Percentiles rank a stretch among this genome's conserved stretches.
phyloP scores from a whole-genome alignment of 208 protist genomes.

The Novymonas esmeraldas region DNA sequence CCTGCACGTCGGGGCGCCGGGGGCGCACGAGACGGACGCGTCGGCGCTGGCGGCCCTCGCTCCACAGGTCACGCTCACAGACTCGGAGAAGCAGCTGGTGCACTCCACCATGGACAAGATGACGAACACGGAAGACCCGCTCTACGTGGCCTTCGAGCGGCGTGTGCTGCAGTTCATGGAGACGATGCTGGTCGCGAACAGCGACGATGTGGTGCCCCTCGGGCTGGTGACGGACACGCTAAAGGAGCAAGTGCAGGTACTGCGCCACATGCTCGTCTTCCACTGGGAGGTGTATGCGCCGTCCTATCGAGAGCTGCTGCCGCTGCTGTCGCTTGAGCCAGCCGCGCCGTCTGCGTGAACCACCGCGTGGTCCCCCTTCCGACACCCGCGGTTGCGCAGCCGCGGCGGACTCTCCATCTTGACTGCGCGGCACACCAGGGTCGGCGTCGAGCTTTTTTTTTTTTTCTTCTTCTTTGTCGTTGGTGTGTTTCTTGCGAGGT shows the following conservation, averaged over 20 bases:
- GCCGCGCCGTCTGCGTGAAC: not conserved
- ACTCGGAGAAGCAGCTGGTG: constrained; percentile 50
- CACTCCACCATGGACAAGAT: constrained; percentile 75
- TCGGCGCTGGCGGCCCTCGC: constrained; percentile 9
- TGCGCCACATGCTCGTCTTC: constrained; percentile 56
- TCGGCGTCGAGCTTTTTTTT: constrained; percentile 1
- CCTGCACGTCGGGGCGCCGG: constrained; percentile 13
- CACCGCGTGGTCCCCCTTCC: too few relatives aligned
- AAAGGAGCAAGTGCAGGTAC: constrained; percentile 28
- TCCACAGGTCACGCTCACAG: constrained; percentile 33
- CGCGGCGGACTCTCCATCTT: too few relatives aligned
- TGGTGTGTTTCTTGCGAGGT: too few relatives aligned
- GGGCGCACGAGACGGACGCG: constrained; percentile 3
- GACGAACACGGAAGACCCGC: constrained; percentile 68
- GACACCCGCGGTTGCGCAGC: too few relatives aligned
- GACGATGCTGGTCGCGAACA: constrained; percentile 26
- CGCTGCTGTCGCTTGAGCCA: constrained; percentile 19
- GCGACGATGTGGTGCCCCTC: constrained; percentile 33
- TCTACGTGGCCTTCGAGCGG: constrained; percentile 78
- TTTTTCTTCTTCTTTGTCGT: constrained; percentile 7
- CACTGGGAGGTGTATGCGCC: constrained; percentile 82
- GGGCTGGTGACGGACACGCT: constrained; percentile 70
- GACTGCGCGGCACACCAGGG: constrained; percentile 1
- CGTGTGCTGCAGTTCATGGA: constrained; percentile 54
- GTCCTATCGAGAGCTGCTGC: constrained; percentile 55